These are phyloP conservation scores for Monosporascus sp. DNA, from an alignment of 2,329 filamentous ascomycete genomes.

Conservation along the genomic window DNA sequence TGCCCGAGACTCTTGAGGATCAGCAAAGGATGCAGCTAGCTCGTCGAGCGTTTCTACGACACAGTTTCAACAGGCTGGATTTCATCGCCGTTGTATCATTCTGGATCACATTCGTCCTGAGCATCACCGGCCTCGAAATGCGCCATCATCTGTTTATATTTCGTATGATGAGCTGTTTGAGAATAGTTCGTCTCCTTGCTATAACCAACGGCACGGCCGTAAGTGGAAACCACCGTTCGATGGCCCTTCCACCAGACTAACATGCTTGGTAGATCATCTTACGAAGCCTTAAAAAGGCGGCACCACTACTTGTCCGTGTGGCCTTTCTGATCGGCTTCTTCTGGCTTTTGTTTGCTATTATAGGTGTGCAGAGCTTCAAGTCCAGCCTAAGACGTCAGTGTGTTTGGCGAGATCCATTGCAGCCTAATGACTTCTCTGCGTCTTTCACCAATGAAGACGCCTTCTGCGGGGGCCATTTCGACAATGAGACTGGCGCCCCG, in stretches of 20 bases:
- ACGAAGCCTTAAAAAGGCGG: conserved; percentile 90
- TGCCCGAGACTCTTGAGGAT: conserved; percentile 61
- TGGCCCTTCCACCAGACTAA: conserved; percentile 11
- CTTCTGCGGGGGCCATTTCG: conserved; percentile 81
- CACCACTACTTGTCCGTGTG: conserved; percentile 84
- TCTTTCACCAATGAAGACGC: conserved; percentile 61
- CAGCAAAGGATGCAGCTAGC: conserved; percentile 82
- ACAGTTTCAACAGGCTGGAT: conserved; percentile 93
- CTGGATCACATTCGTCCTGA: conserved; percentile 82
- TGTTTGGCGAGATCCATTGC: conserved; percentile 65
- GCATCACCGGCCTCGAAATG: conserved; percentile 63
- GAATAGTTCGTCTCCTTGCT: conserved; percentile 84
- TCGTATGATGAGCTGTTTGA: conserved; percentile 91
- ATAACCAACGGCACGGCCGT: conserved; percentile 91
- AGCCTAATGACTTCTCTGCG: conserved; percentile 47
- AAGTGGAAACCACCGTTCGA: conserved; percentile 29
- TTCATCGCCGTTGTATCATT: conserved; percentile 93
- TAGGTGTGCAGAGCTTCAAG: conserved; percentile 95
- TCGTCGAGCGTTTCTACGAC: conserved; percentile 83
- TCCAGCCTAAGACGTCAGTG: conserved; percentile 72
- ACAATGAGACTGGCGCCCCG: conserved; percentile 49
- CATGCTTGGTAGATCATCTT: conserved; percentile 66
- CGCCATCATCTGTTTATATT: conserved; percentile 77
- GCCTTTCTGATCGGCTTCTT: conserved; percentile 95
- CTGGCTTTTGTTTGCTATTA: conserved; percentile 94